phyloP scores from a whole-genome alignment of 2,329 filamentous ascomycete species.

The Aureobasidium subglaciale region DNA sequence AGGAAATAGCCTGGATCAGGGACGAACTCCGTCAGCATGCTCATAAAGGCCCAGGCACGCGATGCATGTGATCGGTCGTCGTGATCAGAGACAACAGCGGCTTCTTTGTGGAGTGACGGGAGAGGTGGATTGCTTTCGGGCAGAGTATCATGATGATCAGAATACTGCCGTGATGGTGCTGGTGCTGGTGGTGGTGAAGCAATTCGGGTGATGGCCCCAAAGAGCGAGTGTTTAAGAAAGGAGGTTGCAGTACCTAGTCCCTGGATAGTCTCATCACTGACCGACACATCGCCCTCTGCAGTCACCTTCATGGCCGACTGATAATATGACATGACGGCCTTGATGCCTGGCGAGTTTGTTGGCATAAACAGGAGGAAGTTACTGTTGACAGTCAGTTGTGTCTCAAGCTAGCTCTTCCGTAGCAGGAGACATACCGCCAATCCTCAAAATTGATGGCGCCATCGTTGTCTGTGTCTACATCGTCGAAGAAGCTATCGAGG shows the following conservation, averaged over 20 bases:
- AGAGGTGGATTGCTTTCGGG: slow-evolving; percentile 26
- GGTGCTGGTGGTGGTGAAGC: slow-evolving; percentile 43
- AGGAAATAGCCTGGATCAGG: slow-evolving; percentile 95
- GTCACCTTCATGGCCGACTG: slow-evolving; percentile 82
- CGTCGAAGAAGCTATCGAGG: slow-evolving; percentile 76
- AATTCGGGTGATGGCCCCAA: slow-evolving; percentile 68
- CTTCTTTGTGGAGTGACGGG: slow-evolving; percentile 11
- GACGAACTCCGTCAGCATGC: slow-evolving; percentile 51
- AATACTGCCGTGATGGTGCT: slow-evolving; percentile 55
- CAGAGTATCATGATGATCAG: slow-evolving; percentile 44
- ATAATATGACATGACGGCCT: slow-evolving; percentile 84
- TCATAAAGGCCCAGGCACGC: slow-evolving; percentile 10
- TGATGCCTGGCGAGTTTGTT: slow-evolving; percentile 62
- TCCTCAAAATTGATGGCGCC: slow-evolving; percentile 84
- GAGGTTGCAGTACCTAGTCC: slow-evolving; percentile 72
- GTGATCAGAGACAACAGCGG: slow-evolving; percentile 7
- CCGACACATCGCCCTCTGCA: slow-evolving; percentile 85
- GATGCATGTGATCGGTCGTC: slow-evolving; percentile 8
- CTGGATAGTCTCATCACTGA: slow-evolving; percentile 85
- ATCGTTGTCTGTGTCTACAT: slow-evolving; percentile 85
- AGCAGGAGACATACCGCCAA: slow-evolving; percentile 65
- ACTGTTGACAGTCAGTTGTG: slow-evolving; percentile 44
- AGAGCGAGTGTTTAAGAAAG: slow-evolving; percentile 64
- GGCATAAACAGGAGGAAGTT: slow-evolving; percentile 90
- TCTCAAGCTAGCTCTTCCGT: neutral